A percentile compares a stretch with the other conserved stretches of the same genome.
These are phyloP conservation scores for Sugiyamaella smithiae DNA, from an alignment of 805 yeast species.

Conservation along the genomic window DNA sequence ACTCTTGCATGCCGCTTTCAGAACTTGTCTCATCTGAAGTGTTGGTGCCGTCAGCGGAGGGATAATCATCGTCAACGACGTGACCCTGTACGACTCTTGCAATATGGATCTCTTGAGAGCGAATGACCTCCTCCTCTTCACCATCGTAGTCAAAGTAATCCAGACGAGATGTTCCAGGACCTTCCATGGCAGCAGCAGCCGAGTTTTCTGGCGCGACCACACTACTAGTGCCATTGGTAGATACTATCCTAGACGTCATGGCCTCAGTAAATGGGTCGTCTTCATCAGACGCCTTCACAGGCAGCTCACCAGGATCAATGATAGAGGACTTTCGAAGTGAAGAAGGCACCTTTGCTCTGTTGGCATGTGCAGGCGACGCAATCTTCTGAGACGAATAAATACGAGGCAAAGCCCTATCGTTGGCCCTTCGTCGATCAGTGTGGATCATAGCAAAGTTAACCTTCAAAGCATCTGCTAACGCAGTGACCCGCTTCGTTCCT, in stretches of 20 bases:
- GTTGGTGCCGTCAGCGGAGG: constrained; percentile 35
- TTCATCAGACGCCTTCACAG: background rate
- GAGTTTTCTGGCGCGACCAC: background rate
- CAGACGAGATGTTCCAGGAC: background rate
- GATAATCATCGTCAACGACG: constrained; percentile 84
- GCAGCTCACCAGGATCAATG: background rate
- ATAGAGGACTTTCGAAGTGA: background rate
- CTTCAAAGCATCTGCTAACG: constrained; percentile 93
- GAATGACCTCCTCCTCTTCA: constrained; percentile 28
- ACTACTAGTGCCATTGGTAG: background rate
- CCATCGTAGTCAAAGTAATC: constrained; percentile 18
- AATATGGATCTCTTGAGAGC: constrained; percentile 61
- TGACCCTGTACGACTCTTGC: constrained; percentile 97
- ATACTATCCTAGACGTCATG: background rate
- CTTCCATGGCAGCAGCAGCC: background rate
- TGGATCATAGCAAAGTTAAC: constrained; percentile 98
- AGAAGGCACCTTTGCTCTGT: background rate
- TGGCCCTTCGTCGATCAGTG: constrained; percentile 91
- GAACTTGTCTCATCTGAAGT: constrained; percentile 21
- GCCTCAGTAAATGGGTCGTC: constrained; percentile 13
- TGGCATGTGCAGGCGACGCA: background rate
- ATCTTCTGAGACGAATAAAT: constrained; percentile 10
- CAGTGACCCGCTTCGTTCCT: constrained; percentile 96
- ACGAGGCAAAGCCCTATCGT: constrained; percentile 48
- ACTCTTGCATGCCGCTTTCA: constrained; percentile 6